phyloP scores from a whole-genome alignment of 306 rosid species.

The Lithocarpus polystachyus region DNA sequence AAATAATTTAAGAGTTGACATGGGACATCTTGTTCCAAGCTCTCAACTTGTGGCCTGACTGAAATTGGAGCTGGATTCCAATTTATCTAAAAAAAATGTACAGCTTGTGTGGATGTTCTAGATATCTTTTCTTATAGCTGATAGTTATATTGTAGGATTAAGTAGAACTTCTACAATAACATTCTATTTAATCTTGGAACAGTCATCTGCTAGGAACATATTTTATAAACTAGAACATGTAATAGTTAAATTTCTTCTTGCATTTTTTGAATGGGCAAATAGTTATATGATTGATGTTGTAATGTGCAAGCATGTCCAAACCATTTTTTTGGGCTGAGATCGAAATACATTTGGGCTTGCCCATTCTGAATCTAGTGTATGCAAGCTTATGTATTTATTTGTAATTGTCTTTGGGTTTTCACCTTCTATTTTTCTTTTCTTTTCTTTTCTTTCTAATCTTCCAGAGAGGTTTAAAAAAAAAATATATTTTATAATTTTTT shows the following conservation, averaged over 20 bases:
- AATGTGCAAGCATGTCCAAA: background rate
- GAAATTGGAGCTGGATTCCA: too few relatives aligned
- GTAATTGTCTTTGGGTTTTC: background rate
- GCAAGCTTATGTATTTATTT: background rate
- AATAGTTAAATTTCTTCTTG: background rate
- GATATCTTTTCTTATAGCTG: background rate
- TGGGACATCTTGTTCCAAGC: too few relatives aligned
- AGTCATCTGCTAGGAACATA: slow-evolving; percentile 1
- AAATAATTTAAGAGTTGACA: too few relatives aligned
- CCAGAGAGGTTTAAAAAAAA: too few relatives aligned
- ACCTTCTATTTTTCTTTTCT: background rate
- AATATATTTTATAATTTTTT: too few relatives aligned
- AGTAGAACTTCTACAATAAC: background rate
- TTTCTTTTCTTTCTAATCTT: background rate
- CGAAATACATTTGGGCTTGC: background rate
- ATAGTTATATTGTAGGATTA: background rate
- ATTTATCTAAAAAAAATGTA: too few relatives aligned
- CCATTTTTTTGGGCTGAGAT: background rate
- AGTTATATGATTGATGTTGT: background rate
- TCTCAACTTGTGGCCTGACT: too few relatives aligned
- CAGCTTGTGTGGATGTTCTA: background rate
- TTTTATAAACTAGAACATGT: background rate
- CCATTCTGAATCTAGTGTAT: background rate
- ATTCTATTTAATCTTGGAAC: slow-evolving; percentile 1
- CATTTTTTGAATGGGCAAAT: background rate